A percentile compares a stretch with the other conserved stretches of the same genome.
Evolutionary conservation across 139 green algal genomes (phyloP).

Genomic region (Pseudopediastrum boryanum): DNA sequence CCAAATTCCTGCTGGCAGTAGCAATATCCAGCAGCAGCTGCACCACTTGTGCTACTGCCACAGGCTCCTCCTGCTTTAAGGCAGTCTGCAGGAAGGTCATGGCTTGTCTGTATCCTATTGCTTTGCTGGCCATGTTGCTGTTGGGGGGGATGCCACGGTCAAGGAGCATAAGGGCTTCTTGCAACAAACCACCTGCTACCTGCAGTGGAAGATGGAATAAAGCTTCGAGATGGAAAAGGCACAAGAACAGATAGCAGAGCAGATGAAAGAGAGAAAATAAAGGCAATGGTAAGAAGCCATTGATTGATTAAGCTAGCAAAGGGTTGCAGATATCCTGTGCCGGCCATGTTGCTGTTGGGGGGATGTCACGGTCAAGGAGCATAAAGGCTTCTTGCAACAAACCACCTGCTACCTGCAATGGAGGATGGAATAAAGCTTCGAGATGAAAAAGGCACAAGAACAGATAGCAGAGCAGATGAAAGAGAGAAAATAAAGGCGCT

Average conservation of each 20-base stretch:
- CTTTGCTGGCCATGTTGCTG: conserved; percentile 62
- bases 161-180: conserved; percentile 69
- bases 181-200: conserved; percentile 49
- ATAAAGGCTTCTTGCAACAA: conserved; percentile 61
- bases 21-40: conserved; percentile 65
- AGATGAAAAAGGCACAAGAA: too few relatives aligned
- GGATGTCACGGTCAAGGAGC: conserved; percentile 63
- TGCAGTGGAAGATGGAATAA: conserved; percentile 2
- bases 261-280: too few relatives aligned
- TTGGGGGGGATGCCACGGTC: conserved; percentile 57
- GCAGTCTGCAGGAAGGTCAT: conserved; percentile 45
- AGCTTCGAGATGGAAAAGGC: too few relatives aligned
- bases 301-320: too few relatives aligned
- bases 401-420: conserved; percentile 31
- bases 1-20: conserved; percentile 69
- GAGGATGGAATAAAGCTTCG: too few relatives aligned
- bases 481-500: too few relatives aligned
- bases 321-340: too few relatives aligned
- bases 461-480: too few relatives aligned
- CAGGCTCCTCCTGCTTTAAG: neutral
- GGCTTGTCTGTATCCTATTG: conserved; percentile 74
- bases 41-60: conserved; percentile 18
- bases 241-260: too few relatives aligned
- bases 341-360: conserved; percentile 66
- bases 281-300: too few relatives aligned